phyloP scores from a whole-genome alignment of 768 basidiomycete genomes.

The Mycena polygramma region DNA sequence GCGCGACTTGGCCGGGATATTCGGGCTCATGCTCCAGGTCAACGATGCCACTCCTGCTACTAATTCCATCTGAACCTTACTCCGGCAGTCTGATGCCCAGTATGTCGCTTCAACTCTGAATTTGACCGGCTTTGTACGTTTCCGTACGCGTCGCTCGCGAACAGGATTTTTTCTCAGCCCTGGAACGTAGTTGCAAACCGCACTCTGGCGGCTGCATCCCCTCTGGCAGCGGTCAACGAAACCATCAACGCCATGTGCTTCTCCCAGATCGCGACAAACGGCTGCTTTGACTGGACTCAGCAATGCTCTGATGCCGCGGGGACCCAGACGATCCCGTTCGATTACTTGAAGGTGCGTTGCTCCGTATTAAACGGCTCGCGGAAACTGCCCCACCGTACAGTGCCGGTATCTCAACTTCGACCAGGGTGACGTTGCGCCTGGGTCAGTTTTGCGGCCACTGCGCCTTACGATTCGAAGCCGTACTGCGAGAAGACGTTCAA shows the following conservation, averaged over 20 bases:
- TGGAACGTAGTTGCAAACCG: constrained; percentile 14
- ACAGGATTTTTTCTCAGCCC: neutral
- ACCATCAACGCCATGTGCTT: constrained; percentile 12
- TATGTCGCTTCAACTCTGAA: neutral
- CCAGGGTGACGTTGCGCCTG: constrained; percentile 9
- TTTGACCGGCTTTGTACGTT: constrained; percentile 11
- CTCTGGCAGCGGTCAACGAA: constrained; percentile 17
- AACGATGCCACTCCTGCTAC: too few species aligned
- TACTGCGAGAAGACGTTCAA: constrained; percentile 11
- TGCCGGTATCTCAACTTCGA: constrained; percentile 18
- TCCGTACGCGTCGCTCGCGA: too few species aligned
- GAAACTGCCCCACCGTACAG: neutral
- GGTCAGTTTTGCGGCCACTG: constrained; percentile 10
- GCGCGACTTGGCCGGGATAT: constrained; percentile 5
- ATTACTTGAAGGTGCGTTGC: neutral
- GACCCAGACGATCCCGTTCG: neutral
- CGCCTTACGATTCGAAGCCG: constrained; percentile 8
- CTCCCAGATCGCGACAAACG: neutral
- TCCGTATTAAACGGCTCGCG: too few species aligned
- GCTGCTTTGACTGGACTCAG: constrained; percentile 16
- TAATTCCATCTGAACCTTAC: too few species aligned
- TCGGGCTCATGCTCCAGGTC: neutral
- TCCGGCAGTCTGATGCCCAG: too few species aligned
- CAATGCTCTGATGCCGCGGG: constrained; percentile 4
- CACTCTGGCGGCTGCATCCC: constrained; percentile 3